Evolutionary conservation across 257 asterid species (phyloP), one percentile per base, ranked within the genome.

Genomic region (Nicotiana obtusifolia): DNA sequence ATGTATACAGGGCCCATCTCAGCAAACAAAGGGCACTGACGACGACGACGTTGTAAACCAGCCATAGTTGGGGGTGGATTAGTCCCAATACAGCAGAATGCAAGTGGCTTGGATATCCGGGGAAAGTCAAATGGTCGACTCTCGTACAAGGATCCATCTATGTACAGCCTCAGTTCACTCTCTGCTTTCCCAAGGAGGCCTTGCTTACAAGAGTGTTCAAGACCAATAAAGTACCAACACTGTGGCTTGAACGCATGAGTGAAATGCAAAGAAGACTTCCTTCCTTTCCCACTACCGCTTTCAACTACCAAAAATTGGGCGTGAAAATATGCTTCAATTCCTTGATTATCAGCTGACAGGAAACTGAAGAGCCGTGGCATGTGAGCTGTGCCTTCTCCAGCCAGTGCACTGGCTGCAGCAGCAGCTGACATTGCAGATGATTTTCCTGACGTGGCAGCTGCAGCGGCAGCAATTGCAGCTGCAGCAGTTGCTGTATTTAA

Each of bases 21-120:
- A 82, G 98, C 97, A 93, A 95, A 95, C 91, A 95, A 84, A 82
- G 99, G 99, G 87, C 99, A 95, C 82, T 95, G 99, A 81, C 99
- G 97, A 68, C 99, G 97, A 37, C 98, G 98, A 16, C 99, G 97
- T 84, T 94, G 99, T 87, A 94, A 86, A 68, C 99, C 98, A 88
- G 99, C 99, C 96, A 95, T 95, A 77, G 99, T 95, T 86, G 99
- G 99, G 71, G 98, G 99, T 82, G 99, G 99, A 87, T 95, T 95
- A 77, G 99, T 95, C 69, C 98, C 99, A 59, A 95, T 93, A 88
- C 99, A 95, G 90, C 99, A 95, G 88, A 94, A 95, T 61, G 99
- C 96, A 82, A 95, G 98, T n/a, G 98, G 97, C 89, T 91, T 95
- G 82, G 99, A 94, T 88, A 95, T 95, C 84, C 97, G 89, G 44